Evolutionary conservation across 2,329 filamentous ascomycete species (phyloP).

Genomic region (Talaromyces sp.): DNA sequence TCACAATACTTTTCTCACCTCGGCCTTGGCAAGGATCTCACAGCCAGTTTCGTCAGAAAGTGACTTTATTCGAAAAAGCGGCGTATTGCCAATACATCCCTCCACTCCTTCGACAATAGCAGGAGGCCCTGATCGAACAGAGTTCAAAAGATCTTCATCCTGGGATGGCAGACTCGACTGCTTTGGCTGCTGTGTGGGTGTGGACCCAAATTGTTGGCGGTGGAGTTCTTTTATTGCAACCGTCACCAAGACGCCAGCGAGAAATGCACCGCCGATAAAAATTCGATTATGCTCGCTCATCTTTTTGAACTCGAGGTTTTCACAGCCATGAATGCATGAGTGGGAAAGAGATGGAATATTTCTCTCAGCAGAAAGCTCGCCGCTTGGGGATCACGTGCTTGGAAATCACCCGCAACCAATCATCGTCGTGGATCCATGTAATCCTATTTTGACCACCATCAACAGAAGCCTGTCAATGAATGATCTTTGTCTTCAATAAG

Average conservation of each 20-base stretch:
- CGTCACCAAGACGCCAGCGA: conserved; percentile 70
- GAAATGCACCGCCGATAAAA: conserved; percentile 66
- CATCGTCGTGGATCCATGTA: neutral
- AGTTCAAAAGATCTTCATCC: conserved; percentile 32
- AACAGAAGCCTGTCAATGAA: neutral
- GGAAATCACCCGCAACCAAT: neutral
- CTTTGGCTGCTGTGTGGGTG: conserved; percentile 42
- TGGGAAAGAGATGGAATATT: neutral
- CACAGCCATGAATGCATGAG: neutral
- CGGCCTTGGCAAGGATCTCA: conserved; percentile 85
- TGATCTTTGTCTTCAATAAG: neutral
- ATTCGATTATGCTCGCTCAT: conserved; percentile 35
- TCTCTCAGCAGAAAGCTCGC: neutral
- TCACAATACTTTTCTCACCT: conserved; percentile 42
- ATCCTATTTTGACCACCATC: neutral
- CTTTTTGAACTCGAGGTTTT: neutral
- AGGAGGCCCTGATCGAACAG: conserved; percentile 28
- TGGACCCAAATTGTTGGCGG: conserved; percentile 38
- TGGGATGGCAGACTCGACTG: conserved; percentile 49
- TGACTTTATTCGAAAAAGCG: conserved; percentile 77
- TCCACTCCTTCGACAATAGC: conserved; percentile 73
- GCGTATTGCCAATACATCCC: conserved; percentile 88
- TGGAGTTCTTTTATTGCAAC: conserved; percentile 73
- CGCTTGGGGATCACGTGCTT: neutral
- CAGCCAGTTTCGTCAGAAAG: conserved; percentile 83